phyloP scores from a whole-genome alignment of 2,329 filamentous ascomycete species.

The Pseudofabraea citricarpa region DNA sequence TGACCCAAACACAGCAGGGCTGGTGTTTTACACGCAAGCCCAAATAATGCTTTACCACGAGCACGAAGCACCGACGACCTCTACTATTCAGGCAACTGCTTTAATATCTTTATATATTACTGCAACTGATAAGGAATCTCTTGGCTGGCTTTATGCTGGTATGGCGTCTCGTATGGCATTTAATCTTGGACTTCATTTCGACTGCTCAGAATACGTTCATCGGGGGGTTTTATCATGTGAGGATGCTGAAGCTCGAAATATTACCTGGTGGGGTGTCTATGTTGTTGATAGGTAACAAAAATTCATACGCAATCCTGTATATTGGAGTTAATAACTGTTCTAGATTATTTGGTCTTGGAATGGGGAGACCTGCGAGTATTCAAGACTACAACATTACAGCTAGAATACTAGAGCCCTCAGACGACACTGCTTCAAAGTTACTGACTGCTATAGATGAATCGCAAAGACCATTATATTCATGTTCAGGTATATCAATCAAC shows the following conservation, averaged over 20 bases:
- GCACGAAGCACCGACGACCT: neutral
- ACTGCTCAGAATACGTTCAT: neutral
- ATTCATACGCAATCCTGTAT: neutral
- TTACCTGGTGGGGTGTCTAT: neutral
- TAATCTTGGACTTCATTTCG: neutral
- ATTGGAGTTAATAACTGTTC: neutral
- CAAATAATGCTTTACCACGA: neutral
- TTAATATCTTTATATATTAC: neutral
- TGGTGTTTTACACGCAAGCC: neutral
- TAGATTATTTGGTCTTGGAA: neutral
- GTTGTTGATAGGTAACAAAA: neutral
- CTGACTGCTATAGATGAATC: neutral
- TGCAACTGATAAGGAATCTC: neutral
- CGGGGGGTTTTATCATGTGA: neutral
- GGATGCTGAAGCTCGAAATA: neutral
- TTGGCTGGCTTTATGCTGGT: neutral
- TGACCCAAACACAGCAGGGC: neutral
- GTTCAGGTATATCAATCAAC: neutral
- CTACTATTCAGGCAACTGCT: neutral
- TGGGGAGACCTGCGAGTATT: neutral
- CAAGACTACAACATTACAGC: neutral
- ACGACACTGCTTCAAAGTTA: neutral
- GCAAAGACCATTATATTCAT: neutral
- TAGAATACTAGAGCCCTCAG: neutral
- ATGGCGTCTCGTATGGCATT: slow-evolving; percentile 1